These are phyloP conservation scores for Sistotremastrum suecicum DNA, from an alignment of 768 basidiomycete species.

Conservation along the genomic window DNA sequence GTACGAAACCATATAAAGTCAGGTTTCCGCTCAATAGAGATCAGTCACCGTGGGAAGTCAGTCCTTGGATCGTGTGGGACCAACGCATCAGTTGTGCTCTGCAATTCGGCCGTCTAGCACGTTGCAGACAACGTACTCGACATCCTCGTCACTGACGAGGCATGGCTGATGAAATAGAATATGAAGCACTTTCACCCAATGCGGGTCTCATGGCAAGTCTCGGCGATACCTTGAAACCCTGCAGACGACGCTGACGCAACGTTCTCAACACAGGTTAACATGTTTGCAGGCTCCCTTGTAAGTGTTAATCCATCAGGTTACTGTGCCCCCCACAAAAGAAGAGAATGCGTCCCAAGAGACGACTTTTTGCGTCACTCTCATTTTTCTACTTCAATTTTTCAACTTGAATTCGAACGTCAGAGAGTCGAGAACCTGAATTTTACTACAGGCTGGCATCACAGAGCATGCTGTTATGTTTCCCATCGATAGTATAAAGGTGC, in stretches of 20 bases:
- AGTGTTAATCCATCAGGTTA: constrained; percentile 20
- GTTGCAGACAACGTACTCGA: too few species aligned
- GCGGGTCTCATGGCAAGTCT: constrained; percentile 57
- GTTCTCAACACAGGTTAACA: constrained; percentile 55
- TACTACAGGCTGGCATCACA: constrained; percentile 81
- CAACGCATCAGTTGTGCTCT: too few species aligned
- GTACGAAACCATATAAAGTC: neutral
- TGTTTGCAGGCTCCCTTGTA: constrained; percentile 93
- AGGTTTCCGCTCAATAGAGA: neutral
- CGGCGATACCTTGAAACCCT: constrained; percentile 4
- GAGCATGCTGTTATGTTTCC: constrained; percentile 99
- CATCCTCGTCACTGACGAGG: constrained; percentile 5
- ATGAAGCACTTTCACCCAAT: constrained; percentile 59
- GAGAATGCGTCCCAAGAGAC: neutral
- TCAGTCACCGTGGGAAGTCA: too few species aligned
- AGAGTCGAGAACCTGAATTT: constrained; percentile 3
- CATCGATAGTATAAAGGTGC: constrained; percentile 93
- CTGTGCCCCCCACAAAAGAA: neutral
- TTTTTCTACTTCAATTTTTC: neutral
- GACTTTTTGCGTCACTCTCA: neutral
- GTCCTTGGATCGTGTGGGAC: too few species aligned
- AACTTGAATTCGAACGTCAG: neutral
- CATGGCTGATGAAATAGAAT: constrained; percentile 35
- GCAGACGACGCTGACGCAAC: constrained; percentile 9
- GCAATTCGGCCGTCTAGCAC: too few species aligned